These are phyloP conservation scores for Glycine tomentella DNA, from an alignment of 306 rosid genomes.

Conservation along the genomic window DNA sequence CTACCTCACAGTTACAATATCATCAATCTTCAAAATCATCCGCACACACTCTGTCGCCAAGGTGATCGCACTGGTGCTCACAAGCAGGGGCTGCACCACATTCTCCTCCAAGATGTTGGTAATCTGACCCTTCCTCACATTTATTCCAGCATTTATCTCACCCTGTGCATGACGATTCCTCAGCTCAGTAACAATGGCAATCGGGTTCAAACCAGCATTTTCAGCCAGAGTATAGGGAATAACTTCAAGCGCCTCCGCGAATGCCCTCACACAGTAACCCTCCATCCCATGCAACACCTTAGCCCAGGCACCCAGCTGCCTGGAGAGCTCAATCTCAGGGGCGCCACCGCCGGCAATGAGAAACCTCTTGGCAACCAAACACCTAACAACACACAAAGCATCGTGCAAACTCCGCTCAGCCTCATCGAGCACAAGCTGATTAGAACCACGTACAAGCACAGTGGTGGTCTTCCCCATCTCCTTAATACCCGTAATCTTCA, in stretches of 20 bases:
- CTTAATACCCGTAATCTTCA: slow-evolving; percentile 87
- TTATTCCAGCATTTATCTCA: slow-evolving; percentile 92
- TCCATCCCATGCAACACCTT: slow-evolving; percentile 99
- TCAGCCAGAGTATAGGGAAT: slow-evolving; percentile 94
- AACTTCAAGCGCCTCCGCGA: slow-evolving; percentile 98
- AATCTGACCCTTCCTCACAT: slow-evolving; percentile 99
- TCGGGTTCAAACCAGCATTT: slow-evolving; percentile 96
- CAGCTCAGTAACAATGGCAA: slow-evolving; percentile 93
- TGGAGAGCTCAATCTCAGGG: slow-evolving; percentile 91
- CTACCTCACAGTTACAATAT: slow-evolving; percentile 95
- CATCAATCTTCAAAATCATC: slow-evolving; percentile 99
- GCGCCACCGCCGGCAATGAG: slow-evolving; percentile 99
- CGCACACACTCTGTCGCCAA: slow-evolving; percentile 97
- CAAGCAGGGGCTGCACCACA: slow-evolving; percentile 99
- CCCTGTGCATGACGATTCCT: slow-evolving; percentile 97
- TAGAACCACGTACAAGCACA: slow-evolving; percentile 92
- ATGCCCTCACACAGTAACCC: slow-evolving; percentile 84
- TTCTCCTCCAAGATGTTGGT: slow-evolving; percentile 99
- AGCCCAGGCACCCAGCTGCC: slow-evolving; percentile 99
- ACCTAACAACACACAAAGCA: slow-evolving; percentile 96
- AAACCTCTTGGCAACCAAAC: slow-evolving; percentile 89
- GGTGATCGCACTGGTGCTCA: slow-evolving; percentile 94
- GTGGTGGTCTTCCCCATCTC: slow-evolving; percentile 94
- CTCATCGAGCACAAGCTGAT: slow-evolving; percentile 85
- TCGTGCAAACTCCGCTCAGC: slow-evolving; percentile 97